These are phyloP conservation scores for Crassisporium funariophilum DNA, from an alignment of 768 basidiomycete genomes.

Conservation along the genomic window DNA sequence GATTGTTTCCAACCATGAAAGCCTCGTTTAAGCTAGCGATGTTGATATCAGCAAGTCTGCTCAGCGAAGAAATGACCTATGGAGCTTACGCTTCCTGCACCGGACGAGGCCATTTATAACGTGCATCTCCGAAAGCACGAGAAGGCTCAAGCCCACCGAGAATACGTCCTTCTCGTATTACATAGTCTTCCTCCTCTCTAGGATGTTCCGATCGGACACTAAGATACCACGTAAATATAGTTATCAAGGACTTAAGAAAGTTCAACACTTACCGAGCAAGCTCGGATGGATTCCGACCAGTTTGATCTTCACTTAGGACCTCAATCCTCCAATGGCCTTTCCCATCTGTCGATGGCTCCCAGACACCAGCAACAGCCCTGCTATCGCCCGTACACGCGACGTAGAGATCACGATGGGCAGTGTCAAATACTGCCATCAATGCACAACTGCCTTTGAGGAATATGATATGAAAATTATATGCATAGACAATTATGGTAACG, in stretches of 20 bases:
- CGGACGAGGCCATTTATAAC: constrained; percentile 83
- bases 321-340: constrained; percentile 87
- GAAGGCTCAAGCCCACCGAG: constrained; percentile 87
- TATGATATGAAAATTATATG: constrained; percentile 15
- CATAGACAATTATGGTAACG: constrained; percentile 5
- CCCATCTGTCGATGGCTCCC: constrained; percentile 68
- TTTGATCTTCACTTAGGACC: constrained; percentile 95
- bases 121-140: constrained; percentile 85
- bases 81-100: constrained; percentile 67
- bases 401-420: constrained; percentile 78
- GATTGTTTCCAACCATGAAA: constrained; percentile 66
- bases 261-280: constrained; percentile 61
- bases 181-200: constrained; percentile 65
- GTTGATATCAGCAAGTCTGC: constrained; percentile 1
- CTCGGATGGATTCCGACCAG: constrained; percentile 88
- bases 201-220: constrained; percentile 88
- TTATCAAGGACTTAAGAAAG: background rate
- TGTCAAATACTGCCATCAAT: constrained; percentile 85
- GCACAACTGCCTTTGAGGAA: constrained; percentile 90
- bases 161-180: constrained; percentile 80
- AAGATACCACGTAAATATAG: constrained; percentile 2
- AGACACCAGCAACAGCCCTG: constrained; percentile 93
- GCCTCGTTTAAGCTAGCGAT: constrained; percentile 52
- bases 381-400: constrained; percentile 93
- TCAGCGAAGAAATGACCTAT: constrained; percentile 1